Base-by-base conservation (phyloP, 352 stramenopile genomes). In the Phytophthora hibernalis region DNA sequence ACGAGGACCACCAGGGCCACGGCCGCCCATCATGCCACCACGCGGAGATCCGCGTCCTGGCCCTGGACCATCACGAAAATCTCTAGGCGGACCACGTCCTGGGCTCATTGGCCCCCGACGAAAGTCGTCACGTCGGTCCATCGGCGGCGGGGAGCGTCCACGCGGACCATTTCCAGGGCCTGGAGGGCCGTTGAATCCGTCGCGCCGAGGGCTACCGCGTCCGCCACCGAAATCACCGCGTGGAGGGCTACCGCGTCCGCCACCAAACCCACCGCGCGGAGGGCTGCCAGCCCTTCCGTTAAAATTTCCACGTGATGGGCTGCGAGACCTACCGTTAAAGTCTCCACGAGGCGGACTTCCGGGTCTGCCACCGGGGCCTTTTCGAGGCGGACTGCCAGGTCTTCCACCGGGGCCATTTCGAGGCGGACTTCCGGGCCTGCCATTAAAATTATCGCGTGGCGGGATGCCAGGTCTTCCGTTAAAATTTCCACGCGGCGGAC, bases 51-150 rank as follows among this genome's bases (percentile, higher is more conserved):
- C 59, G 48, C 69, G 55, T 60, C 61, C 65, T 43, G 60, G 38
- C 3, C 63, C 62, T 5, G 48, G 63, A 8, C 70, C 52, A 42
- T 73, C 61, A 26, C 61, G 60, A 60, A 76, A 79, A 49, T 77
- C 62, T 58, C 61, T 55, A 48, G 48, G 45, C 28, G 67, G 59
- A 7, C 61, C 56, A 43, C 71, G 68, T 1, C 70, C 61, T 1
- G 60, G 68, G 35, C 65, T 76, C 55, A 76, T 69, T 0, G 68
- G 56, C 6, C 68, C 68, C 15, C 70, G 65, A 7, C 50, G 28
- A 7, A 72, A 77, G 22, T 69, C 50, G 54, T 68, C 52, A 22
- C 60, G 70, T 47, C 40, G 16, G 40, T 47, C 40, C 40, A 47
- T 47, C 40, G 40, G 40, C 5, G 70, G 70, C n/a, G 55, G 59